phyloP scores from a whole-genome alignment of 1,139 yeast genomes.

The Candida sanyaensis region DNA sequence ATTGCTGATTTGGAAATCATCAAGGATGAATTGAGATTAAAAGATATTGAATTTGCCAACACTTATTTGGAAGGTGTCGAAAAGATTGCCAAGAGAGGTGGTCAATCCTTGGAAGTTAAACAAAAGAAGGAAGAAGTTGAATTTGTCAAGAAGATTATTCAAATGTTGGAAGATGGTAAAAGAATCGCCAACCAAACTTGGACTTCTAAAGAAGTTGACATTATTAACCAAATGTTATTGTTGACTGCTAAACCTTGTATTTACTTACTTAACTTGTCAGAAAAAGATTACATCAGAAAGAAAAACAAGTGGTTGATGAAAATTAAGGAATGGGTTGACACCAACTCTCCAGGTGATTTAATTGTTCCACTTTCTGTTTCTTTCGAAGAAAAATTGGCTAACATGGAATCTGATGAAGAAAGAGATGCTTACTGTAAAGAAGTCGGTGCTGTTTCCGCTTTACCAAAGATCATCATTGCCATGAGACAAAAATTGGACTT shows the following conservation, averaged over 20 bases:
- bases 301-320: conserved; percentile 91
- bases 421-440: conserved; percentile 87
- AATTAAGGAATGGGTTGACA: conserved; percentile 97
- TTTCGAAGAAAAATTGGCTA: conserved; percentile 90
- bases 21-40: conserved; percentile 87
- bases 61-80: conserved; percentile 87
- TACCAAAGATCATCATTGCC: conserved; percentile 82
- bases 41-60: conserved; percentile 93
- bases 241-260: conserved; percentile 96
- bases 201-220: conserved; percentile 88
- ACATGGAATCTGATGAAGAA: conserved; percentile 88
- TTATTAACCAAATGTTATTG: conserved; percentile 81
- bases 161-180: conserved; percentile 76
- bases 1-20: conserved; percentile 93
- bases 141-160: conserved; percentile 75
- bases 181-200: conserved; percentile 91
- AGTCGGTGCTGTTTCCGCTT: conserved; percentile 80
- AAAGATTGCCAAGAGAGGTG: conserved; percentile 90
- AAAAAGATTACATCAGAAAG: conserved; percentile 93
- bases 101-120: conserved; percentile 93
- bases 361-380: conserved; percentile 93
- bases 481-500: conserved; percentile 85
- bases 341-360: conserved; percentile 89
- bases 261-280: conserved; percentile 91
- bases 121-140: conserved; percentile 91